These are phyloP conservation scores for Ceratocystis harringtonii DNA, from an alignment of 2,329 filamentous ascomycete species.

Conservation along the genomic window DNA sequence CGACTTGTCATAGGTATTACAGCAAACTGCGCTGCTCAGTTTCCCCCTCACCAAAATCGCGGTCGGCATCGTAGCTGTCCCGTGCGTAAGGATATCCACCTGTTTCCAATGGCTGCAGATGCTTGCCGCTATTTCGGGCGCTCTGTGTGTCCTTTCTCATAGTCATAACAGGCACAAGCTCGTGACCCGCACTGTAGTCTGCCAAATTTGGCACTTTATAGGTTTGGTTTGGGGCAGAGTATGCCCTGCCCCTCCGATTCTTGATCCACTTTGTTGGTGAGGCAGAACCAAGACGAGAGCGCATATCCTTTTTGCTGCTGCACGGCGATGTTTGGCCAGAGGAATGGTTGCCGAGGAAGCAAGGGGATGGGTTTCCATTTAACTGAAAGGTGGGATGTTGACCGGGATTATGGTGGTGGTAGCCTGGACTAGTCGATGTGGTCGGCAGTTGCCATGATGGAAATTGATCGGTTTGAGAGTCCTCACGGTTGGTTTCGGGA, in stretches of 20 bases:
- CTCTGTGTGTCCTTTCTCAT: neutral
- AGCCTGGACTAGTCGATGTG: neutral
- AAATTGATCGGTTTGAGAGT: neutral
- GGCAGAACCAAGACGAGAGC: conserved; percentile 3
- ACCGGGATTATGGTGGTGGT: too few relatives aligned
- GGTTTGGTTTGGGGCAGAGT: conserved; percentile 11
- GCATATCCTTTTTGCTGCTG: neutral
- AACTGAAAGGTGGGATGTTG: neutral
- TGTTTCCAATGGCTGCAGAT: conserved; percentile 3
- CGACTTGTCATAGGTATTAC: neutral
- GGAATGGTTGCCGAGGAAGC: neutral
- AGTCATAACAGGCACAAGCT: neutral
- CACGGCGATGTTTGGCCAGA: neutral
- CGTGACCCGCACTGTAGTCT: neutral
- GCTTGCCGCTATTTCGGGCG: neutral
- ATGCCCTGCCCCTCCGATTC: conserved; percentile 4
- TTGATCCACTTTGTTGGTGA: conserved; percentile 12
- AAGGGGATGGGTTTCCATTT: neutral
- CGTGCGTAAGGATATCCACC: conserved; percentile 5
- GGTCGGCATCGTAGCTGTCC: conserved; percentile 10
- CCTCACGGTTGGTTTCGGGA: conserved; percentile 7
- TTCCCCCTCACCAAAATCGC: conserved; percentile 9
- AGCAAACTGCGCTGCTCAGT: conserved; percentile 9
- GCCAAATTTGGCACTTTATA: neutral
- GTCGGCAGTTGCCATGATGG: conserved; percentile 7